phyloP scores from a whole-genome alignment of 2,329 filamentous ascomycete genomes.

The Colletotrichum lindemuthianum region DNA sequence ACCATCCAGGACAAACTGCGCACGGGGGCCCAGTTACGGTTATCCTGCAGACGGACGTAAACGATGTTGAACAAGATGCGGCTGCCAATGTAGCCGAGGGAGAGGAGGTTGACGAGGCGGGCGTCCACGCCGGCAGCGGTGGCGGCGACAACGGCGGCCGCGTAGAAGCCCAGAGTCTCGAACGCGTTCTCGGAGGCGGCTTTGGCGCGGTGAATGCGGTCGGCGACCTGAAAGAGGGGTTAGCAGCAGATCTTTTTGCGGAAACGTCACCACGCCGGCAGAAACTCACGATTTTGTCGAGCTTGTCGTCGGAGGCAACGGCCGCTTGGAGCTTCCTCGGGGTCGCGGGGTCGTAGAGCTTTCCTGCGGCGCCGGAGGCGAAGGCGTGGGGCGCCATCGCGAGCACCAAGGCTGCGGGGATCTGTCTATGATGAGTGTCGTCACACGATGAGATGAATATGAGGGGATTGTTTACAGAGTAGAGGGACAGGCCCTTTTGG shows the following conservation, averaged over 20 bases:
- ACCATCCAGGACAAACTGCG: constrained; percentile 51
- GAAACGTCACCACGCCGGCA: neutral
- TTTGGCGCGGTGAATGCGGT: constrained; percentile 63
- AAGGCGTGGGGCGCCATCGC: constrained; percentile 50
- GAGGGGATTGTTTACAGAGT: constrained; percentile 40
- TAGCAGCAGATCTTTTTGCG: neutral
- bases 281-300: constrained; percentile 42
- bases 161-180: constrained; percentile 56
- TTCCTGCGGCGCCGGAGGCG: constrained; percentile 42
- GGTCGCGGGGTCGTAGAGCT: constrained; percentile 50
- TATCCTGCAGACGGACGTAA: constrained; percentile 56
- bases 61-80: constrained; percentile 53
- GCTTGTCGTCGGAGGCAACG: constrained; percentile 44
- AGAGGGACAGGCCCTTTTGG: constrained; percentile 48
- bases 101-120: constrained; percentile 51
- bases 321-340: constrained; percentile 48
- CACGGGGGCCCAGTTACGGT: constrained; percentile 48
- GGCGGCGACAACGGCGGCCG: constrained; percentile 55
- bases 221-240: constrained; percentile 55
- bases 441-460: constrained; percentile 16
- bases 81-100: constrained; percentile 50
- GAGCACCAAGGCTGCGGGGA: constrained; percentile 52
- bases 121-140: constrained; percentile 53
- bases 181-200: constrained; percentile 56
- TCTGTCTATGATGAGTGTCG: constrained; percentile 40